Base-by-base conservation (phyloP, 495 filamentous ascomycete species). In the Talaromyces ruber region DNA sequence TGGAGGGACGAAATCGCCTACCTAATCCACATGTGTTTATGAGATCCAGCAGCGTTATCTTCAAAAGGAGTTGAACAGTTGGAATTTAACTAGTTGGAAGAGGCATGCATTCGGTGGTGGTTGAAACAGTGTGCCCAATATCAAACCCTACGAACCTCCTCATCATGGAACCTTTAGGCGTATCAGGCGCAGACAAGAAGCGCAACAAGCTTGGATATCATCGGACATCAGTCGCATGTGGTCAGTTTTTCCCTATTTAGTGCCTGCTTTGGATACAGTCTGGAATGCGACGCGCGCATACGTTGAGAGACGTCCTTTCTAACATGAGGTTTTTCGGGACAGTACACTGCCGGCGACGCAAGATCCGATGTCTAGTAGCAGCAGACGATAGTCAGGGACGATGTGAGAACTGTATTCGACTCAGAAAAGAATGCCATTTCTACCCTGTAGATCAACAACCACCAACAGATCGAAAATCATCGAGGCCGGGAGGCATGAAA, bases 131-230 rank as follows among this genome's bases (percentile, higher is more conserved):
- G 63, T 74, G 82, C 64, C 87, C 89, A 65, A 88, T 84, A 64
- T 83, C 87, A 66, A 87, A 82, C 74, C 83, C 86, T 64, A 83
- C 86, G 64, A 76, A 79, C 63, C 66, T 72, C 54, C 72, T 74
- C 52, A 66, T 75, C 68, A 75, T 74, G 74, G 78, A 75, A 63
- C 67, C 68, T 54, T 73, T 76, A 54, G 71, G 68, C 64, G 72
- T 73, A 69, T 79, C 75, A 21, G 77, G 86, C 37, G 81, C 78
- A 47, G 93, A 97, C 68, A 97, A 94, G 76, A 88, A 90, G 72
- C 88, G 94, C 67, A 98, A 98, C 72, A 98, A 96, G 75, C 81
- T 98, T 59, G 94, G 94, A 30, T 98, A 98, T 73, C 93, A 97
- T 80, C 87, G 94, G 62, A 97, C 92, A 37, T 96, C 94, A 61